Evolutionary conservation across 176 grass and related monocot genomes (phyloP), one percentile per base, ranked within the genome.

Genomic region (Oryza officinalis): DNA sequence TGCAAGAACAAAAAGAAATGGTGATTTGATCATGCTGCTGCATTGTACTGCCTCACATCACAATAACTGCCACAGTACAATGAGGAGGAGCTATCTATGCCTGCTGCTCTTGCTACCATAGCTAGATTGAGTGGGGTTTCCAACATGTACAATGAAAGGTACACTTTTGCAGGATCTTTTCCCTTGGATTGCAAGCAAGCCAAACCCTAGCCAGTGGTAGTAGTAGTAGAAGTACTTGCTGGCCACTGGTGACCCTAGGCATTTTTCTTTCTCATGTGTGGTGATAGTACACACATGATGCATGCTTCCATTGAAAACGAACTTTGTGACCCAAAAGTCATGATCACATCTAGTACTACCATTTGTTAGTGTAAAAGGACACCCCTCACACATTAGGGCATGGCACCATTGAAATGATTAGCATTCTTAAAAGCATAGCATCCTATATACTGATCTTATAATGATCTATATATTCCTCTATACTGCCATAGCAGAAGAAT

Each of bases 71-170:
- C 72, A 57, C 71, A 44, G 43, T 40, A 52, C 63, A 81, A 54
- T 2, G 84, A 44, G 60, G 63, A 44, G 43, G 63, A 74, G 45
- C 78, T 38, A 11, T 2, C 22, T 12, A 13, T 35, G 45, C 5
- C 65, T 52, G 49, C 80, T 70, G 26, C 80, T 15, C 13, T 14
- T 69, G 26, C 77, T 54, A 52, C 49, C 49, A 52, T 49, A 17
- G 72, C 38, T 72, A 88, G 87, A 84, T 83, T 46, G 74, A 84
- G 81, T 83, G 80, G 67, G 67, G 86, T 88, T 88, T 83, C 80
- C 80, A 83, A 83, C 44, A 83, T 45, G 74, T 59, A 73, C 45
- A 67, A 59, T 44, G 77, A 33, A 59, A 27, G 37, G 79, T 82
- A 59, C 72, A 13, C 65, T 14, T 77, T 38, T 7, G 43, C 83